These are phyloP conservation scores for Periconia sp. DNA, from an alignment of 2,329 filamentous ascomycete genomes.

Conservation along the genomic window DNA sequence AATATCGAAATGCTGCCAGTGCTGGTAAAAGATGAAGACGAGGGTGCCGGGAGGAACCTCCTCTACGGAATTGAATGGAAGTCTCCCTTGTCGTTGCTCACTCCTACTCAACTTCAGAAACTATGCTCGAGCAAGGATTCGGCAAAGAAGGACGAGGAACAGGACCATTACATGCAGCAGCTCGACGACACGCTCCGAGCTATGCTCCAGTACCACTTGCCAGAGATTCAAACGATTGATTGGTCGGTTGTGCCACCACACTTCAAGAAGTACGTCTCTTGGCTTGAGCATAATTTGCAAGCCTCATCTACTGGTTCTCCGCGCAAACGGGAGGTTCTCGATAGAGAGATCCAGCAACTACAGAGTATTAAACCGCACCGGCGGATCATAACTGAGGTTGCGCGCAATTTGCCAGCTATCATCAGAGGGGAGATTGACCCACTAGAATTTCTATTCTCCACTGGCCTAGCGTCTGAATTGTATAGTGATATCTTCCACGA, in stretches of 20 bases:
- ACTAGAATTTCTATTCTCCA: slow-evolving; percentile 1
- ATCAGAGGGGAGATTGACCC: slow-evolving; percentile 2
- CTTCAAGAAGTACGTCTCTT: not conserved
- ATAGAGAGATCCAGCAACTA: too few species aligned
- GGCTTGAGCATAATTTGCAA: too few species aligned
- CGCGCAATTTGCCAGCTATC: slow-evolving; percentile 2
- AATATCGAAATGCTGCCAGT: not conserved
- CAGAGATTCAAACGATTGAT: not conserved
- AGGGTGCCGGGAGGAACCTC: not conserved
- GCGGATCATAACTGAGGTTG: too few species aligned
- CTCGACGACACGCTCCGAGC: not conserved
- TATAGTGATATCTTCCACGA: slow-evolving; percentile 1
- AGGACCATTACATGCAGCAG: not conserved
- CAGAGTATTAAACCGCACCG: too few species aligned
- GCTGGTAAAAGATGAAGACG: not conserved
- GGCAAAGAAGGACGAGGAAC: not conserved
- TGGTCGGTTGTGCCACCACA: not conserved
- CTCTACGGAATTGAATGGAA: not conserved
- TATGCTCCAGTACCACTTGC: not conserved
- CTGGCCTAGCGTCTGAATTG: not conserved
- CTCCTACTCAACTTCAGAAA: not conserved
- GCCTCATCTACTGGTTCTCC: too few species aligned
- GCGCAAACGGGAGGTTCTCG: too few species aligned
- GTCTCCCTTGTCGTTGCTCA: not conserved
- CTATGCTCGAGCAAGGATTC: not conserved